phyloP scores from a whole-genome alignment of 73 alveolate species.

The Stentor roeselii region DNA sequence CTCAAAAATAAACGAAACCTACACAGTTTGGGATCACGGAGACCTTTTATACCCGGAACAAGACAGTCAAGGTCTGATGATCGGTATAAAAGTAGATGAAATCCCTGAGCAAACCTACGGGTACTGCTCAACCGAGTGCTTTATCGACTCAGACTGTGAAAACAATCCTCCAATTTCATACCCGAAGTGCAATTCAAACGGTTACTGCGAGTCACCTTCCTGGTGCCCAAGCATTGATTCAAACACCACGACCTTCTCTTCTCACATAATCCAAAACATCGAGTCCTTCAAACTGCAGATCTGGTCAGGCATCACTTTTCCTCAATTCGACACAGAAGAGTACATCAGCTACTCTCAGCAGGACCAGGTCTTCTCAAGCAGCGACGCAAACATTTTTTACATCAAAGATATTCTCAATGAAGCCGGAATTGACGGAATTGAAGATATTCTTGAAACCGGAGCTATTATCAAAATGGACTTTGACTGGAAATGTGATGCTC shows the following conservation, averaged over 20 bases:
- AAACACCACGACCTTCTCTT: background rate
- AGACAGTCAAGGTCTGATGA: background rate
- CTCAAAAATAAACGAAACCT: background rate
- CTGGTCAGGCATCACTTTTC: constrained; percentile 19
- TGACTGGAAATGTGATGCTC: background rate
- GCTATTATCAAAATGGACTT: background rate
- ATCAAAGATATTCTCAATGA: constrained; percentile 3
- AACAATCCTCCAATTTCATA: background rate
- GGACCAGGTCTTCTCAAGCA: background rate
- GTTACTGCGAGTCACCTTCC: background rate
- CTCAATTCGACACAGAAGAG: background rate
- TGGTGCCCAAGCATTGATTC: constrained; percentile 19
- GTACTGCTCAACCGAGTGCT: background rate
- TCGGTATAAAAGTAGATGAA: background rate
- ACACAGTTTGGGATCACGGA: constrained; percentile 3
- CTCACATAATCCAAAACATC: background rate
- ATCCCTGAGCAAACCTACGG: background rate
- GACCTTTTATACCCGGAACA: constrained; percentile 24
- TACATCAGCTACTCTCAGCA: background rate
- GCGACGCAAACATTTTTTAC: background rate
- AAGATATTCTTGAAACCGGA: constrained; percentile 1
- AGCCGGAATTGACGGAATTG: constrained; percentile 20
- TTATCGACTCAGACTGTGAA: background rate
- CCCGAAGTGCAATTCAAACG: background rate
- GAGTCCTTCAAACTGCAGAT: background rate